Base-by-base conservation (phyloP, 371 early-diverging fungal genomes). In the Coemansia sp. region DNA sequence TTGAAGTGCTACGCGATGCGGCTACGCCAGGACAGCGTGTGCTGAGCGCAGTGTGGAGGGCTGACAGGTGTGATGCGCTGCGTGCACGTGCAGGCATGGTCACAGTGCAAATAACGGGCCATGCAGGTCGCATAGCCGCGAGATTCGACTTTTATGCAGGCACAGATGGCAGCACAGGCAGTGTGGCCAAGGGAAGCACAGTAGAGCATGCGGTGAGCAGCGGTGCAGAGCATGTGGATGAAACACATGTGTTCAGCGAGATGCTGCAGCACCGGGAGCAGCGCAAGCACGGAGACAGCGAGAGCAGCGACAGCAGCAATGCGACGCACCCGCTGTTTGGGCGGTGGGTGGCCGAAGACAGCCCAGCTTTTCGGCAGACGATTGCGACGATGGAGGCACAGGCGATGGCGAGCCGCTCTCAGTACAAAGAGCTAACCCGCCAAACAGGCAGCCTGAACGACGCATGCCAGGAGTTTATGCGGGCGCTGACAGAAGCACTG, bases 341-440 rank as follows among this genome's bases (percentile, higher is more conserved):
- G 49, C 61, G 59, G 9, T 77, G 77, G 77, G 51, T 69, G 23
- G 65, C 73, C 9, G 73, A 67, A 17, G 77, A 77, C 72, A 66
- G 77, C 26, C 77, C 77, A 4, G 57, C 28, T 57, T 77, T 77
- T 57, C 77, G 77, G 4, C 24, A 63, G 2, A 49, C 73, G 41
- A 65, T 77, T n/a, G 19, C 26, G 6, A 29, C 13, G n/a, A 65
- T 77, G 69, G 77, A 77, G 60, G 63, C 55, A 21, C 66, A 59
- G 53, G 77, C 77, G 61, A 39, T 39, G 15, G 51, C 26, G 1
- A 55, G 62, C 49, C 77, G 77, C 26, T 21, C 58, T 5, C 61
- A 51, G 29, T 76, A 68, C 69, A 67, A 72, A 41, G 77, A 76
- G n/a, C 52, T 76, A 23, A 24, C 61, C 21, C 61, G 68, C 29